phyloP scores from a whole-genome alignment of 371 early-diverging fungal species.

The Parasitella parasitica region DNA sequence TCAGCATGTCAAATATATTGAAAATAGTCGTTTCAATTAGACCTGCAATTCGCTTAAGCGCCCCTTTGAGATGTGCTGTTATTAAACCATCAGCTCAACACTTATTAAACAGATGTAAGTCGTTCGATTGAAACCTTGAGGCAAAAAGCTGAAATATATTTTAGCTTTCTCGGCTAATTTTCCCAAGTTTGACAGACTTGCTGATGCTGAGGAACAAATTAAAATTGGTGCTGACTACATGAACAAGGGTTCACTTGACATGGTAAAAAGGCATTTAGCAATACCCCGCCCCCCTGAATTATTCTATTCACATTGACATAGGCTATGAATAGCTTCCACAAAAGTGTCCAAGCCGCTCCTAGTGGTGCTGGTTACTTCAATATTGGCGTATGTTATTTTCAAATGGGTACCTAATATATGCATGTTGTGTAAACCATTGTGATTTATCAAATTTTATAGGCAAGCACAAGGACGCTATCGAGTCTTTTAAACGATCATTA shows the following conservation, averaged over 20 bases:
- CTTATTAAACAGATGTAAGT: background rate
- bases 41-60: background rate
- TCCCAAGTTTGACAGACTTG: conserved; percentile 29
- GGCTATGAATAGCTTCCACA: conserved; percentile 54
- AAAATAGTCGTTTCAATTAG: background rate
- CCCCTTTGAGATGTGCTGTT: background rate
- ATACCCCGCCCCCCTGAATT: background rate
- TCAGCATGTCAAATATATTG: conserved; percentile 10
- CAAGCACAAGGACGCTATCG: conserved; percentile 62
- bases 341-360: conserved; percentile 45
- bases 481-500: conserved; percentile 69
- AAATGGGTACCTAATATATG: conserved; percentile 50
- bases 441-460: conserved; percentile 8
- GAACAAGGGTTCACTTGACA: conserved; percentile 45
- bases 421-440: background rate
- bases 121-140: background rate
- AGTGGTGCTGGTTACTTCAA: conserved; percentile 73
- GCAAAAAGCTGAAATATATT: background rate
- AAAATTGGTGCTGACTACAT: conserved; percentile 41
- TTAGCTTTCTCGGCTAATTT: conserved; percentile 27
- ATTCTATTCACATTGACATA: conserved; percentile 2
- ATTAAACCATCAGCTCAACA: background rate
- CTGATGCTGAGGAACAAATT: conserved; percentile 47
- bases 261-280: conserved; percentile 27
- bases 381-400: conserved; percentile 76